phyloP scores from a whole-genome alignment of 176 grass and related monocot species.

The Carex pumila region DNA sequence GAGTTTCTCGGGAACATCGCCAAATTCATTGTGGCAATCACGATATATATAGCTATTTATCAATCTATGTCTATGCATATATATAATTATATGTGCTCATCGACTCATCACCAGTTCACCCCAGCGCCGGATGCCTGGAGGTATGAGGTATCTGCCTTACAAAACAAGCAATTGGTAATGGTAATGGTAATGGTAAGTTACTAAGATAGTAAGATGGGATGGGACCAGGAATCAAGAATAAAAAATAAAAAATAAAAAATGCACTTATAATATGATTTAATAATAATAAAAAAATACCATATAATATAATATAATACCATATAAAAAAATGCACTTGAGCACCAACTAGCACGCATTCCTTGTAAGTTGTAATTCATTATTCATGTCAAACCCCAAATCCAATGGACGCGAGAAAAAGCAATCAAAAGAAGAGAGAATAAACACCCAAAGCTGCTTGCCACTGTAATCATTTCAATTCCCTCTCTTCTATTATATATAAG shows the following conservation, averaged over 20 bases:
- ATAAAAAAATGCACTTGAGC: too few species aligned
- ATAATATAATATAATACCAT: conserved; percentile 1
- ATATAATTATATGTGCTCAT: too few species aligned
- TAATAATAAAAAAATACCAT: too few species aligned
- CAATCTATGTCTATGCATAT: too few species aligned
- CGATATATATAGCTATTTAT: neutral
- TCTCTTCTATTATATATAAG: neutral
- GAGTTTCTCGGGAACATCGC: conserved; percentile 32
- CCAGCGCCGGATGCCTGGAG: too few species aligned
- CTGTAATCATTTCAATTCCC: conserved; percentile 9
- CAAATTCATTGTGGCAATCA: conserved; percentile 15
- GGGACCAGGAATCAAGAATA: neutral
- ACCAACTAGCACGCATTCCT: conserved; percentile 23
- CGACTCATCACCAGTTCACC: neutral
- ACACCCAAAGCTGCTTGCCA: conserved; percentile 14
- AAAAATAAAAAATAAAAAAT: too few species aligned
- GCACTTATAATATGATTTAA: too few species aligned
- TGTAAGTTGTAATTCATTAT: neutral
- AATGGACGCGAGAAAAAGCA: conserved; percentile 9
- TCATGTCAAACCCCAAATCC: neutral
- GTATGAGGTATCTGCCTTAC: too few species aligned
- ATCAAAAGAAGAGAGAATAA: conserved; percentile 21
- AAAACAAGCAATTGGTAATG: neutral
- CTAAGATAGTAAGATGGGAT: neutral
- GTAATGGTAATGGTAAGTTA: too few species aligned